A percentile compares a stretch with the other conserved stretches of the same genome.
Conservation (phyloP, 2,329 filamentous ascomycete species). For the Colletotrichum orchidophilum region DNA sequence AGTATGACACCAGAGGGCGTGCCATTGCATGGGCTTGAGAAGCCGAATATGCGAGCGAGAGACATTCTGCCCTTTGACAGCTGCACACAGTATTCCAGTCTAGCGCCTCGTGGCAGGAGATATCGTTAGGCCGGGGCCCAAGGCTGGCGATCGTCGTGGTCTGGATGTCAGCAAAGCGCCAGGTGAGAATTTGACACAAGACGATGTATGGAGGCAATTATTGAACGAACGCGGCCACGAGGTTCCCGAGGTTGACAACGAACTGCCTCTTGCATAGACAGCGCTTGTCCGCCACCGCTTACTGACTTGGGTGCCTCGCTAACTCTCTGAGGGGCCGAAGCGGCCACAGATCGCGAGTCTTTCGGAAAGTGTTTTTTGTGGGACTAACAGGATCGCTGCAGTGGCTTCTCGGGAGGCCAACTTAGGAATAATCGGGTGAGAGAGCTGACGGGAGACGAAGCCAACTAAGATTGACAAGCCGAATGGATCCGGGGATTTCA, state of each 20-base stretch:
- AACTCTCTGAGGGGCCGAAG: background rate
- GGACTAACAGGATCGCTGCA: background rate
- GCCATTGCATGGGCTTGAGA: background rate
- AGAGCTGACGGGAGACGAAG: background rate
- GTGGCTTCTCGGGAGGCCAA: background rate
- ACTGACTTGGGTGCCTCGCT: background rate
- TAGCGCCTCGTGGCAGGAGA: slow-evolving; percentile 1
- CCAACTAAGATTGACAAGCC: slow-evolving; percentile 16
- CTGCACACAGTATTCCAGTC: slow-evolving; percentile 6
- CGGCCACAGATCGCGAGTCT: background rate
- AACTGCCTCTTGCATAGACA: background rate
- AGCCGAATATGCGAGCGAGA: slow-evolving; percentile 3
- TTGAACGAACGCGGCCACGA: slow-evolving; percentile 5
- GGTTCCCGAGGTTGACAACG: background rate
- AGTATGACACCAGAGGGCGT: background rate
- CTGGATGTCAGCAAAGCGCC: background rate
- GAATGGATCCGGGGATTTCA: background rate
- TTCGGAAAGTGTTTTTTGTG: background rate
- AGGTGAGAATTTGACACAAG: background rate
- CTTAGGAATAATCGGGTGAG: background rate
- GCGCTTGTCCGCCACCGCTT: background rate
- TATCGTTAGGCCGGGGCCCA: background rate
- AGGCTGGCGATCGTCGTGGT: slow-evolving; percentile 14
- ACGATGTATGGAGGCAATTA: background rate
- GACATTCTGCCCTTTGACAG: slow-evolving; percentile 11